phyloP scores from a whole-genome alignment of 176 grass and related monocot species.

The Aegilops speltoides region DNA sequence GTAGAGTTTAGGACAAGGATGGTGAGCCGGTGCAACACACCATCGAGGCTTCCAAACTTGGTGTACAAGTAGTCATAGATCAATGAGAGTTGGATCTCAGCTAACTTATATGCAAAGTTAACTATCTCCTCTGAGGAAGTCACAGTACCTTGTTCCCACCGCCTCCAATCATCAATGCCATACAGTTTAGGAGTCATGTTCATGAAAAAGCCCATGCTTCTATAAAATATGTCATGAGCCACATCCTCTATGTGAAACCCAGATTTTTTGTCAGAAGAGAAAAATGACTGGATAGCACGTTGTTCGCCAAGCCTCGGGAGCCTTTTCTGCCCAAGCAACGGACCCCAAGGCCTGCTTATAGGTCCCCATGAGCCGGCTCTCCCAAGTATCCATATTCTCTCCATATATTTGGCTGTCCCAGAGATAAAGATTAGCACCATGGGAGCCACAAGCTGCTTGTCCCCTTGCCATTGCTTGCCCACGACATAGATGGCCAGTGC shows the following conservation, averaged over 20 bases:
- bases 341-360: not conserved
- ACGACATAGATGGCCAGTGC: constrained; percentile 21
- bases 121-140: not conserved
- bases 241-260: not conserved
- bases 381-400: constrained; percentile 31
- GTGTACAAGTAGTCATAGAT: not conserved
- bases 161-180: no score
- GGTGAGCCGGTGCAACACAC: not conserved
- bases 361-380: not conserved
- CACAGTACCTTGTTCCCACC: no score
- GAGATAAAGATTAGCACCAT: constrained; percentile 23
- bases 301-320: accelerated
- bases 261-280: not conserved
- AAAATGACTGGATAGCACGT: accelerated
- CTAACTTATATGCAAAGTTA: not conserved
- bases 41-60: not conserved
- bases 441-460: constrained; percentile 4
- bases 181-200: no score
- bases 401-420: constrained; percentile 29
- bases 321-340: no score
- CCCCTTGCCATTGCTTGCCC: not conserved
- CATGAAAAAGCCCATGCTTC: no score
- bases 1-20: not conserved
- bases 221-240: no score
- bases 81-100: not conserved